Conservation (phyloP, 768 basidiomycete genomes). For the Chiua virens region DNA sequence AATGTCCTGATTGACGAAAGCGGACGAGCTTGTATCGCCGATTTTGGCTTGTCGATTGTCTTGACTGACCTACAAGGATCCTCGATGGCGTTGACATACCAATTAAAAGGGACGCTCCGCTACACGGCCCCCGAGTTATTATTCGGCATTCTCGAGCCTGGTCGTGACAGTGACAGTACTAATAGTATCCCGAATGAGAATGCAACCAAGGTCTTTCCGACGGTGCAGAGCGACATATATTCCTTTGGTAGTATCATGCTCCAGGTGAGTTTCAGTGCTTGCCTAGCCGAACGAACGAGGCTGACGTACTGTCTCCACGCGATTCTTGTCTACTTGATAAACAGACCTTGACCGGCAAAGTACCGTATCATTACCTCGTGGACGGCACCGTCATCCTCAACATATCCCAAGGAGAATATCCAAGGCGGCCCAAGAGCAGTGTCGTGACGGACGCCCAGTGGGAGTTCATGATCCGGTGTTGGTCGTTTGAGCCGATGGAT, state of each 20-base stretch:
- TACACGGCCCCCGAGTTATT: conserved; percentile 51
- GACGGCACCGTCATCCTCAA: conserved; percentile 22
- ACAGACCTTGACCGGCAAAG: conserved; percentile 23
- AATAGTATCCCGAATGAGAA: not conserved
- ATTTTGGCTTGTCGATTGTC: conserved; percentile 48
- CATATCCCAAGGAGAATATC: conserved; percentile 13
- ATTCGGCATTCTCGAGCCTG: conserved; percentile 13
- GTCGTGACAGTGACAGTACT: not conserved
- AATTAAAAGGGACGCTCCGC: conserved; percentile 40
- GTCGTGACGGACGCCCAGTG: conserved; percentile 22
- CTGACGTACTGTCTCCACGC: not conserved
- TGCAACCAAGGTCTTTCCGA: conserved; percentile 7
- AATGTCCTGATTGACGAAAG: no score
- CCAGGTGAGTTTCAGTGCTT: conserved; percentile 10
- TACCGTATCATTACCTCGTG: conserved; percentile 20
- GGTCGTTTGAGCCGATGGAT: conserved; percentile 26
- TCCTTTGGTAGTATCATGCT: conserved; percentile 30
- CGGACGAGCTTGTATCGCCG: conserved; percentile 42
- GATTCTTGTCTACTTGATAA: not conserved
- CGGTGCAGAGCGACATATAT: conserved; percentile 37
- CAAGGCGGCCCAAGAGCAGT: not conserved
- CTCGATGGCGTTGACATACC: conserved; percentile 33
- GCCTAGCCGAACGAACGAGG: no score
- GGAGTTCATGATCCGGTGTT: conserved; percentile 24
- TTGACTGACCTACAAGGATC: conserved; percentile 34